Conservation (phyloP, 306 rosid species). For the Sesbania bispinosa region DNA sequence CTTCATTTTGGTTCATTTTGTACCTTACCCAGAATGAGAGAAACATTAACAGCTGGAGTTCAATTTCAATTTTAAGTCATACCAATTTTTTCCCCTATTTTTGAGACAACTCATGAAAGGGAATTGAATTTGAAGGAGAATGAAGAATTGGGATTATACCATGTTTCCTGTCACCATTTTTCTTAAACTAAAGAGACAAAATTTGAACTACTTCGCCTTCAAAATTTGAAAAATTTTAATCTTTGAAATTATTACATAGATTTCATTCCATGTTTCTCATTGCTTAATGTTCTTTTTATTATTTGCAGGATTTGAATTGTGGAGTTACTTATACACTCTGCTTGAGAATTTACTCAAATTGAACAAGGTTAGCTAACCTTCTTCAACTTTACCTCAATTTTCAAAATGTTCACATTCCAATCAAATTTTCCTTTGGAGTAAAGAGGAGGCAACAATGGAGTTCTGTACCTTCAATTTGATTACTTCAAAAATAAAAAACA, state of each 20-base stretch:
- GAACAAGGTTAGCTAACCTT: constrained; percentile 20
- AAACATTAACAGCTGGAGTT: not conserved
- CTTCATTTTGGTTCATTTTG: not conserved
- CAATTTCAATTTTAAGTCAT: not conserved
- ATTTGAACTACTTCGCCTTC: not conserved
- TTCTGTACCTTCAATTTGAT: not conserved
- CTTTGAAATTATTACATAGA: not conserved
- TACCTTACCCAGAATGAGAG: not conserved
- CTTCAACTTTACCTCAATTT: not conserved
- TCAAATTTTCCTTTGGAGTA: not conserved
- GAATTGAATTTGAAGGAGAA: not conserved
- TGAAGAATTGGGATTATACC: not conserved
- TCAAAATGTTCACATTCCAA: not conserved
- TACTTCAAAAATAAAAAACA: not conserved
- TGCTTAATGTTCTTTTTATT: not conserved
- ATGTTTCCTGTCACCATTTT: not conserved
- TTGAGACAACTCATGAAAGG: not conserved
- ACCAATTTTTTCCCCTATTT: not conserved
- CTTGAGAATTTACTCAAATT: not conserved
- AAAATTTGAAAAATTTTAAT: not conserved
- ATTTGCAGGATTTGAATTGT: constrained; percentile 14
- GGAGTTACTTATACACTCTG: not conserved
- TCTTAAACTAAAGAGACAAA: not conserved
- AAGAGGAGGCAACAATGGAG: not conserved
- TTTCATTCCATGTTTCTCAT: not conserved